Evolutionary conservation across 345 rosid genomes (phyloP).

Genomic region (Salix viminalis): DNA sequence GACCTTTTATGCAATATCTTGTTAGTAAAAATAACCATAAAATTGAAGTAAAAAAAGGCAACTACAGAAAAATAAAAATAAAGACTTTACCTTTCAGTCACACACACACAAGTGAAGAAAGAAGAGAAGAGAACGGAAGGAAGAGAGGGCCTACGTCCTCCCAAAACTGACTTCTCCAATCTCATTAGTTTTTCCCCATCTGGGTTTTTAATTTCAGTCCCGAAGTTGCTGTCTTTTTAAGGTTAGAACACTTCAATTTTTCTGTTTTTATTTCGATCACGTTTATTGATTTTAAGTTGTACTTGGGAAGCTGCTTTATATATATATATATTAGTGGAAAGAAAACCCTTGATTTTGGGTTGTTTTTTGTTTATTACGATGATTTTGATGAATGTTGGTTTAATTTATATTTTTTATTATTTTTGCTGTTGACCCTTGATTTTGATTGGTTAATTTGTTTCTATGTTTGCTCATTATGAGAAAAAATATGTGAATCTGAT

Average conservation of each 20-base stretch:
- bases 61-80: background rate
- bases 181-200: background rate
- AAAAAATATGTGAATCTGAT: background rate
- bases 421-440: constrained; percentile 1
- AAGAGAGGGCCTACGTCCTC: background rate
- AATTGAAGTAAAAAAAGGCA: background rate
- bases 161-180: background rate
- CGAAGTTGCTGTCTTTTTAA: background rate
- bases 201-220: background rate
- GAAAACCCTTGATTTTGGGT: background rate
- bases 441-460: constrained; percentile 2
- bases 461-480: background rate
- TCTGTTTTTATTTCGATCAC: background rate
- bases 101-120: background rate
- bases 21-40: background rate
- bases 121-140: background rate
- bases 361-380: background rate
- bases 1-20: background rate
- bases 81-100: background rate
- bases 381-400: background rate
- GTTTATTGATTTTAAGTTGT: background rate
- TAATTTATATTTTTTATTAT: background rate
- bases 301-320: background rate
- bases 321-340: background rate
- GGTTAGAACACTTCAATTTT: constrained; percentile 1